phyloP scores from a whole-genome alignment of 2,329 filamentous ascomycete species.

The Beauveria australis region DNA sequence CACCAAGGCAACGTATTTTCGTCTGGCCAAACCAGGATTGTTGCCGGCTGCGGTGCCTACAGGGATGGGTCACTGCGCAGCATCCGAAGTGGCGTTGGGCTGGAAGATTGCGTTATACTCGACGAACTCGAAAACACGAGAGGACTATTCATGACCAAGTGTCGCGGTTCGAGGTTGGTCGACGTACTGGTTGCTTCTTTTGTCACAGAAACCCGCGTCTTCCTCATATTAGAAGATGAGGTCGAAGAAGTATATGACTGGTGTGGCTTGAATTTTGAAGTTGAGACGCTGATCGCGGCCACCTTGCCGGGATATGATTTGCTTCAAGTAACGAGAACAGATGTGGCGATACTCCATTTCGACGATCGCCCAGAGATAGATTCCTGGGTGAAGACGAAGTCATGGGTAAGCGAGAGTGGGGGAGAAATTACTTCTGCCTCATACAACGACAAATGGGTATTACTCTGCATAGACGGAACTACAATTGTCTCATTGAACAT shows the following conservation, averaged over 20 bases:
- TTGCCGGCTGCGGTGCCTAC: slow-evolving; percentile 86
- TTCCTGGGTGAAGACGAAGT: slow-evolving; percentile 47
- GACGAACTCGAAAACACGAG: slow-evolving; percentile 69
- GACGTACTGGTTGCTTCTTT: slow-evolving; percentile 77
- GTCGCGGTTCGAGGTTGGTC: slow-evolving; percentile 36
- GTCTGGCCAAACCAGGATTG: slow-evolving; percentile 86
- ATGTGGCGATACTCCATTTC: slow-evolving; percentile 54
- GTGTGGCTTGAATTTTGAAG: slow-evolving; percentile 58
- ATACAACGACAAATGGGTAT: slow-evolving; percentile 58
- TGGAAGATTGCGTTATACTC: slow-evolving; percentile 78
- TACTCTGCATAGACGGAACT: slow-evolving; percentile 72
- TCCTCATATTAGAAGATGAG: slow-evolving; percentile 65
- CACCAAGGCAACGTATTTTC: slow-evolving; percentile 80
- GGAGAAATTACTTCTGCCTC: slow-evolving; percentile 70
- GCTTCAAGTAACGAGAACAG: slow-evolving; percentile 66
- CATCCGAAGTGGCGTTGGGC: slow-evolving; percentile 85
- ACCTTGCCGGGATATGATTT: slow-evolving; percentile 57
- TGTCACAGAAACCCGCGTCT: slow-evolving; percentile 74
- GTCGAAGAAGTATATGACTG: slow-evolving; percentile 83
- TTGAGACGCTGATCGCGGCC: slow-evolving; percentile 62
- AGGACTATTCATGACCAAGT: slow-evolving; percentile 61
- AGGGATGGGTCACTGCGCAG: slow-evolving; percentile 82
- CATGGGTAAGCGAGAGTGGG: slow-evolving; percentile 46
- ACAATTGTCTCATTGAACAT: slow-evolving; percentile 62
- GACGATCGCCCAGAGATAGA: slow-evolving; percentile 46